Evolutionary conservation across 2,329 filamentous ascomycete genomes (phyloP).

Genomic region (Lachnellula subtilissima): DNA sequence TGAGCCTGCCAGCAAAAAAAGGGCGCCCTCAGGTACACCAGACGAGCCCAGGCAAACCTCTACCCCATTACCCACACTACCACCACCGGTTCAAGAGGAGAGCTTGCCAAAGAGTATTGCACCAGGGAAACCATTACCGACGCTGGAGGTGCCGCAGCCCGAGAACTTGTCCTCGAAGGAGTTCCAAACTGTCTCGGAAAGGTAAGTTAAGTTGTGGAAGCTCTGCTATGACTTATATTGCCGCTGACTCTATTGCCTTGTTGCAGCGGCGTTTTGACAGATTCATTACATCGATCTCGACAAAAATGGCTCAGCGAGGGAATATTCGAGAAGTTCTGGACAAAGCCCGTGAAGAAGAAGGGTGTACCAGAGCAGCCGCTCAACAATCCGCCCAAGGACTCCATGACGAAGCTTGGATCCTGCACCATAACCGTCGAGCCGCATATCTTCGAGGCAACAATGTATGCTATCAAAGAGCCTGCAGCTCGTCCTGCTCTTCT

Average conservation of each 20-base stretch:
- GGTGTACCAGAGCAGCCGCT: conserved; percentile 56
- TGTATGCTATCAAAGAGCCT: conserved; percentile 66
- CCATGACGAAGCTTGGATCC: conserved; percentile 67
- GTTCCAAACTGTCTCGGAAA: conserved; percentile 70
- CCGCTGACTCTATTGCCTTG: conserved; percentile 11
- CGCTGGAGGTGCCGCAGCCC: conserved; percentile 61
- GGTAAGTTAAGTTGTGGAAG: conserved; percentile 39
- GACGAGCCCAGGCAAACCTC: conserved; percentile 47
- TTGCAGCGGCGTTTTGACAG: conserved; percentile 64
- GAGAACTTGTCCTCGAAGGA: conserved; percentile 58
- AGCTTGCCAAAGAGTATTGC: conserved; percentile 58
- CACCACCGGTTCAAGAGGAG: conserved; percentile 31
- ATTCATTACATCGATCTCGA: conserved; percentile 69
- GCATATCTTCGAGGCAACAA: conserved; percentile 70
- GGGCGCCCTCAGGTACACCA: conserved; percentile 49
- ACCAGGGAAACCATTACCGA: conserved; percentile 65
- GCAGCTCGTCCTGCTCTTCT: conserved; percentile 41
- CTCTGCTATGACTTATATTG: neutral
- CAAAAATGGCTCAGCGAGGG: conserved; percentile 68
- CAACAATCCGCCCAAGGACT: conserved; percentile 65
- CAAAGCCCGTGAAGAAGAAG: conserved; percentile 66
- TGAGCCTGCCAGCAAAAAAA: conserved; percentile 56
- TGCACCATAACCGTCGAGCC: conserved; percentile 74
- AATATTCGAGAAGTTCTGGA: conserved; percentile 74
- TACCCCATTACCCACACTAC: conserved; percentile 33